These are phyloP conservation scores for Hanseniaspora lachancei DNA, from an alignment of 805 yeast species.

Conservation along the genomic window DNA sequence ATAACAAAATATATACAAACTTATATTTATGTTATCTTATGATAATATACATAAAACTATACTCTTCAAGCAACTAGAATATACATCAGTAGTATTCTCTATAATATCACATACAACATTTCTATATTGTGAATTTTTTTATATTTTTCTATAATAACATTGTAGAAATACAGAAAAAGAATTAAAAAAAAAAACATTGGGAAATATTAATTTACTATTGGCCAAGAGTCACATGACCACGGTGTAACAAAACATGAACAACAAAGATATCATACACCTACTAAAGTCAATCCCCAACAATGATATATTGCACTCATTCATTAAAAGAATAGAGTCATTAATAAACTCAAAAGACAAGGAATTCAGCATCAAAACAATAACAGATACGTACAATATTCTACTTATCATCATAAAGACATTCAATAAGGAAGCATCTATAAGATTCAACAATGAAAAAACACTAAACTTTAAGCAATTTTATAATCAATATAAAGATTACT, in stretches of 20 bases:
- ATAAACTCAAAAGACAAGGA: background rate
- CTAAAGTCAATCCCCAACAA: background rate
- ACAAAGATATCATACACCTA: background rate
- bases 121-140: background rate
- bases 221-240: background rate
- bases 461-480: background rate
- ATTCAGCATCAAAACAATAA: background rate
- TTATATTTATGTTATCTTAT: no score
- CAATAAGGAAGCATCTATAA: background rate
- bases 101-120: no score
- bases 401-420: background rate
- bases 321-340: background rate
- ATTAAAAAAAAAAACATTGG: background rate
- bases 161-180: no score
- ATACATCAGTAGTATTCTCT: no score
- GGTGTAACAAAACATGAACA: background rate
- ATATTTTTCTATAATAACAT: background rate
- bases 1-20: no score
- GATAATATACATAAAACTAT: no score
- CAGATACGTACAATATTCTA: background rate
- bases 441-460: background rate
- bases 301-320: background rate
- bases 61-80: no score
- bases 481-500: background rate
- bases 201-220: background rate